Evolutionary conservation across 192 early-diverging fungal species (phyloP), one percentile per base, ranked within the genome.

Genomic region (Backusella macrospora): DNA sequence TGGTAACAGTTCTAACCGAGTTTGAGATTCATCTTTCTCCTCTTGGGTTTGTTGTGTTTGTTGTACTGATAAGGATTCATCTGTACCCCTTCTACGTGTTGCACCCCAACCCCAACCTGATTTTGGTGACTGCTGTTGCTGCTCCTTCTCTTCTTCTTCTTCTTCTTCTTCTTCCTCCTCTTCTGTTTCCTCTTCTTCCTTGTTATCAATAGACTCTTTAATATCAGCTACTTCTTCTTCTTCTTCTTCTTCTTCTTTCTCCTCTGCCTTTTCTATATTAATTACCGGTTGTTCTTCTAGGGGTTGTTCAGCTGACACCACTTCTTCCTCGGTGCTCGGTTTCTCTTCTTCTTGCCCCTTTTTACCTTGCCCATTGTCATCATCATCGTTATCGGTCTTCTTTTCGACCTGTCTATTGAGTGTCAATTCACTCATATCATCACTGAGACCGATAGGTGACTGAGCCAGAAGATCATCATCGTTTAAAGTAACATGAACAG

Each of bases 1-100:
- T 10, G 73, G 81, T 63, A 79, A 75, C 38, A 82, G 72, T 38
- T 82, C 39, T 64, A 83, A 43, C 23, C 16, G 72, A 23, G 40
- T 40, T 8, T 23, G 14, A 39, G 21, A 4, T 21, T 40, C 21
- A 5, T 13, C 52, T 13, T 55, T 5, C 0, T 59, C 49, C 12
- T 23, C 18, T 9, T 23, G n/a, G n/a, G n/a, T 16, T 15, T 49
- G 14, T 63, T 63, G 62, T 5, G 21, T 23, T 63, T 14, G 34
- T 39, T 65, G 26, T n/a, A n/a, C 63, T 38, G 26, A 3, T 38
- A 39, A 0, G 16, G 26, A 38, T 39, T 65, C 63, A 7, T 65
- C 14, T 13, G 26, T 65, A 38, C 38, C 63, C 38, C 16, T 14
- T 65, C 34, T 65, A 59, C 8, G 52, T 26, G 52, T 59, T 59